These are phyloP conservation scores for Zarea fungicola DNA, from an alignment of 2,329 filamentous ascomycete species.

Conservation along the genomic window DNA sequence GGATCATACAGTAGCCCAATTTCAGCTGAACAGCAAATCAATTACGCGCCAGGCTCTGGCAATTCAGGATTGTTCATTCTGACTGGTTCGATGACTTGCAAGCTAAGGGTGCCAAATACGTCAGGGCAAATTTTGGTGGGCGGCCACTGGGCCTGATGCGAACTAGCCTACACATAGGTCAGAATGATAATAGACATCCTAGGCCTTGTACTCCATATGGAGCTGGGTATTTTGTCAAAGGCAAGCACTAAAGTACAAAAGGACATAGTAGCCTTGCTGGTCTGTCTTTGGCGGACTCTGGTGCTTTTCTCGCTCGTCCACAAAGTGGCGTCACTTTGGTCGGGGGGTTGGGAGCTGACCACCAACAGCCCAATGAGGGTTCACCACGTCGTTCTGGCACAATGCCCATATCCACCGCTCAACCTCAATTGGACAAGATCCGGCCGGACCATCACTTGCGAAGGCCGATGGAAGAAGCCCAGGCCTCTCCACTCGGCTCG, in stretches of 20 bases:
- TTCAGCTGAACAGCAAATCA: no score
- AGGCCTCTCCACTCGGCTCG: slow-evolving; percentile 10
- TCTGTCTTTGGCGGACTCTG: slow-evolving; percentile 9
- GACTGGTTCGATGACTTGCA: no score
- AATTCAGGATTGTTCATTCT: no score
- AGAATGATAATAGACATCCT: no score
- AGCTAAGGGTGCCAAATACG: no score
- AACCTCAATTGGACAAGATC: slow-evolving; percentile 12
- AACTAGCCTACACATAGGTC: no score
- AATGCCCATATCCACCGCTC: slow-evolving; percentile 11
- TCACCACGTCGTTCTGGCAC: slow-evolving; percentile 14
- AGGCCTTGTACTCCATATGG: no score
- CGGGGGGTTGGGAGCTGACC: slow-evolving; percentile 10
- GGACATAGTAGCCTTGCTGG: slow-evolving; percentile 7
- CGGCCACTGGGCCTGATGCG: no score
- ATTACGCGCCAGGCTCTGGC: no score
- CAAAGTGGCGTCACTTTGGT: slow-evolving; percentile 12
- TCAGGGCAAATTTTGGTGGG: no score
- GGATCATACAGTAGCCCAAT: no score
- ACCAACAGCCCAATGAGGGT: slow-evolving; percentile 12
- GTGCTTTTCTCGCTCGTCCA: background rate
- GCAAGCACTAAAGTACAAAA: background rate
- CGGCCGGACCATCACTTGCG: slow-evolving; percentile 11
- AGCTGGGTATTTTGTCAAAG: background rate
- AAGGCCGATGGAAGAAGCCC: slow-evolving; percentile 8